Conservation (phyloP, 225 moss, liverwort and hornwort species). For the Rhytidiadelphus loreus region DNA sequence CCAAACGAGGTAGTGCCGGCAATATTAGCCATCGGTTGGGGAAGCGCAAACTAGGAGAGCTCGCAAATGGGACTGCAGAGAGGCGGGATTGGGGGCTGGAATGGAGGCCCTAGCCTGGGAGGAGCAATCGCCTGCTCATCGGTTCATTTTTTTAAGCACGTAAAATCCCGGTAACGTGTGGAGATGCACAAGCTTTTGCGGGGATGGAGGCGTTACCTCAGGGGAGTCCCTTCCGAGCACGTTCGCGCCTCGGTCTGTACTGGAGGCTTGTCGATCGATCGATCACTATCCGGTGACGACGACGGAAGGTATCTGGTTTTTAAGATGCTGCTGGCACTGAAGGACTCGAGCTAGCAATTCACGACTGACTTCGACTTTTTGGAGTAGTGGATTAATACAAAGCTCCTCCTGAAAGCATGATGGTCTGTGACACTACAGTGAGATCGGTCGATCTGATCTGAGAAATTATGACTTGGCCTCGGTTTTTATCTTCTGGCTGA, state of each 20-base stretch:
- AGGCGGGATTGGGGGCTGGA: neutral
- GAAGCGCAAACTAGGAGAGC: neutral
- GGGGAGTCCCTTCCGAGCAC: neutral
- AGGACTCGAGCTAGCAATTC: too few species aligned
- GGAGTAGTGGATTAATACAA: neutral
- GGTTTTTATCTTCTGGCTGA: neutral
- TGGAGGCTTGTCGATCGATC: neutral
- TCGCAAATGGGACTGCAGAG: neutral
- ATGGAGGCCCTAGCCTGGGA: neutral
- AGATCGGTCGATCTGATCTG: neutral
- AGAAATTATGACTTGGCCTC: neutral
- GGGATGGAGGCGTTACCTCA: neutral
- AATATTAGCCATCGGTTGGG: neutral
- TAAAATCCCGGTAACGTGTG: slow-evolving; percentile 1
- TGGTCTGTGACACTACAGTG: neutral
- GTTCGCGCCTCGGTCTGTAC: neutral
- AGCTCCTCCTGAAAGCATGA: neutral
- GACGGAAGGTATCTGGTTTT: neutral
- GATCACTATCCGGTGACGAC: neutral
- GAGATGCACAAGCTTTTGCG: neutral
- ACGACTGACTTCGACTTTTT: neutral
- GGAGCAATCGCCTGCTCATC: neutral
- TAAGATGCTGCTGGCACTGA: neutral
- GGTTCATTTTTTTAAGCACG: neutral
- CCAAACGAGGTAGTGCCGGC: neutral